These are phyloP conservation scores for Globisporangium nunn DNA, from an alignment of 352 stramenopile genomes.

Conservation along the genomic window DNA sequence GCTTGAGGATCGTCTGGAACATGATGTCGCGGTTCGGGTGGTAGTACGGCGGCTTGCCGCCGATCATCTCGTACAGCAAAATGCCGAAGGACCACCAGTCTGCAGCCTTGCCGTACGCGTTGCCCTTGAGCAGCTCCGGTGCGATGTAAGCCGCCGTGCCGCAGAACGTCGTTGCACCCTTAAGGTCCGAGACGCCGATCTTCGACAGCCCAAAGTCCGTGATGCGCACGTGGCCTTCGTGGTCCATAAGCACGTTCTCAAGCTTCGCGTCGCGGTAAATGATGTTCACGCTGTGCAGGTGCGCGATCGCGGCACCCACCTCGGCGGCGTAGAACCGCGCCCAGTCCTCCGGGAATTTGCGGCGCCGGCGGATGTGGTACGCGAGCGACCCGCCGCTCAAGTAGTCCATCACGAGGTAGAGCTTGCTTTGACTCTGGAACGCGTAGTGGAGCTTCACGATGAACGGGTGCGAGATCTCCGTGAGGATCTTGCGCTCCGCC, in stretches of 20 bases:
- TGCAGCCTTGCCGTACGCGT: slow-evolving; percentile 87
- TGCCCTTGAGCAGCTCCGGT: slow-evolving; percentile 86
- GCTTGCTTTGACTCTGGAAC: slow-evolving; percentile 90
- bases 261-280: slow-evolving; percentile 96
- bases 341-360: slow-evolving; percentile 88
- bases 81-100: slow-evolving; percentile 95
- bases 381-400: slow-evolving; percentile 87
- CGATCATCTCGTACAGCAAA: slow-evolving; percentile 95
- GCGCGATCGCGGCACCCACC: slow-evolving; percentile 86
- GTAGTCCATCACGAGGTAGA: slow-evolving; percentile 93
- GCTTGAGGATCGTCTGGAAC: slow-evolving; percentile 90
- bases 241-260: slow-evolving; percentile 94
- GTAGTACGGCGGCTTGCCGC: slow-evolving; percentile 87
- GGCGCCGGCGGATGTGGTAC: slow-evolving; percentile 82
- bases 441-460: slow-evolving; percentile 93
- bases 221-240: slow-evolving; percentile 91
- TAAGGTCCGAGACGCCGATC: slow-evolving; percentile 79
- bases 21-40: slow-evolving; percentile 89
- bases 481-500: slow-evolving; percentile 89
- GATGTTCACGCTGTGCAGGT: slow-evolving; percentile 92
- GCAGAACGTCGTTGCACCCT: slow-evolving; percentile 90
- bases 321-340: slow-evolving; percentile 93
- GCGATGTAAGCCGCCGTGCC: slow-evolving; percentile 92
- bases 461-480: slow-evolving; percentile 90
- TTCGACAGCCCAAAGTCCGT: slow-evolving; percentile 94